Evolutionary conservation across 2,329 filamentous ascomycete genomes (phyloP), one percentile per base, ranked within the genome.

Genomic region (Calonectria pseudoreteaudii): DNA sequence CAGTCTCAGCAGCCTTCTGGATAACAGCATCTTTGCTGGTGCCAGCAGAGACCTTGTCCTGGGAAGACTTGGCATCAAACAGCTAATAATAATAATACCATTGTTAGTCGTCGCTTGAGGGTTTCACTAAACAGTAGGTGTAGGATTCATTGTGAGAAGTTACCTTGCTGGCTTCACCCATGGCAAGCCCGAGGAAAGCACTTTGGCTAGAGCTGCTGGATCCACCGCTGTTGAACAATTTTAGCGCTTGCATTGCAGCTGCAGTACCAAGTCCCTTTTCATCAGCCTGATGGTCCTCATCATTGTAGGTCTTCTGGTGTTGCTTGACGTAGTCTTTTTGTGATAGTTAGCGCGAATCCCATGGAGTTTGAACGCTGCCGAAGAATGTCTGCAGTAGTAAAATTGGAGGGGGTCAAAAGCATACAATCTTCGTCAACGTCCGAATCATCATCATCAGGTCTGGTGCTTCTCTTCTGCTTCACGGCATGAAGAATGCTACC

Each of bases 21-120:
- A 98, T 87, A 65, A 92, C 95, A 62, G 92, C 92, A 85, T 98
- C 92, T 90, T 98, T 98, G 85, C 91, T 94, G 7, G 93, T 90
- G 31, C 89, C 88, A 30, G 88, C 84, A 4, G 86, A 82, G 26
- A 91, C 86, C 78, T 90, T 88, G 78, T 90, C 90, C 77, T 89
- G 84, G 13, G 87, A 85, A 36, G 87, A 83, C 83, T 92, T 90
- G 82, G 87, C 85, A 77, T 93, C 91, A 78, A 93, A 93, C 26
- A 93, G 87, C 89, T 91, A 70, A 14, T 16, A 13, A n/a, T 91
- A 70, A 14, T 16, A 13, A n/a, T n/a, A 13, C 49, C 60, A n/a
- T n/a, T n/a, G 26, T 79, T 47, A 79, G 76, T 60, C 13, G 13
- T 34, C 16, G 23, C 4, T 53, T 9, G 7, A 41, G 16, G n/a